Evolutionary conservation across 192 early-diverging fungal species (phyloP).

Genomic region (Podila horticola): DNA sequence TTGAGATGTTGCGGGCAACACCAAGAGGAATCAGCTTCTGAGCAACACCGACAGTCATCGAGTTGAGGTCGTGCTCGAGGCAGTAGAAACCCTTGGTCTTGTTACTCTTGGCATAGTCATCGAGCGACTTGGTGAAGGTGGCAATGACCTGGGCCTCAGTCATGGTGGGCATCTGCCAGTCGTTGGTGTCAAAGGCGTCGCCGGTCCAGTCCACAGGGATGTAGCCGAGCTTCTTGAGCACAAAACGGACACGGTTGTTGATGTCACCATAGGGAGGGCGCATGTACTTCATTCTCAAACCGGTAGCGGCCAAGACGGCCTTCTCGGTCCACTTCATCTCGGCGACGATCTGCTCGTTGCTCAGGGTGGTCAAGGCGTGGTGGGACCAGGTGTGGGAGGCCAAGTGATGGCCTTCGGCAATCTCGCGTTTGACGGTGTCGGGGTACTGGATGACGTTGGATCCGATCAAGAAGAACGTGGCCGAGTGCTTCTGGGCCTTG

Average conservation of each 20-base stretch:
- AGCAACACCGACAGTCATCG: constrained; percentile 23
- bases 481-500: constrained; percentile 55
- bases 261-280: constrained; percentile 67
- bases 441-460: constrained; percentile 64
- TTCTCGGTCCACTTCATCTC: constrained; percentile 65
- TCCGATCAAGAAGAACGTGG: constrained; percentile 72
- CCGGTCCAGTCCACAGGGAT: constrained; percentile 32
- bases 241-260: constrained; percentile 61
- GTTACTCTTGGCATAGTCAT: constrained; percentile 32
- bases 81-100: constrained; percentile 34
- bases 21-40: constrained; percentile 38
- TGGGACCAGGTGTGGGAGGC: constrained; percentile 74
- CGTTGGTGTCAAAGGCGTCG: constrained; percentile 59
- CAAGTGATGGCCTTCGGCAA: constrained; percentile 71
- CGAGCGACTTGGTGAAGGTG: constrained; percentile 13
- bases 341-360: constrained; percentile 57
- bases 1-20: constrained; percentile 27
- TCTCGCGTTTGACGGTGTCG: constrained; percentile 53
- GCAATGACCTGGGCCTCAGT: constrained; percentile 5
- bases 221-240: constrained; percentile 44
- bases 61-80: constrained; percentile 38
- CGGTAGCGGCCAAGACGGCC: constrained; percentile 58
- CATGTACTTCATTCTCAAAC: constrained; percentile 56
- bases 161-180: constrained; percentile 54
- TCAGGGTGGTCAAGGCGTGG: constrained; percentile 57